Percentiles rank a stretch among this genome's conserved stretches.
These are phyloP conservation scores for Blastocladiella britannica DNA, from an alignment of 192 early-diverging fungal species.

Conservation along the genomic window DNA sequence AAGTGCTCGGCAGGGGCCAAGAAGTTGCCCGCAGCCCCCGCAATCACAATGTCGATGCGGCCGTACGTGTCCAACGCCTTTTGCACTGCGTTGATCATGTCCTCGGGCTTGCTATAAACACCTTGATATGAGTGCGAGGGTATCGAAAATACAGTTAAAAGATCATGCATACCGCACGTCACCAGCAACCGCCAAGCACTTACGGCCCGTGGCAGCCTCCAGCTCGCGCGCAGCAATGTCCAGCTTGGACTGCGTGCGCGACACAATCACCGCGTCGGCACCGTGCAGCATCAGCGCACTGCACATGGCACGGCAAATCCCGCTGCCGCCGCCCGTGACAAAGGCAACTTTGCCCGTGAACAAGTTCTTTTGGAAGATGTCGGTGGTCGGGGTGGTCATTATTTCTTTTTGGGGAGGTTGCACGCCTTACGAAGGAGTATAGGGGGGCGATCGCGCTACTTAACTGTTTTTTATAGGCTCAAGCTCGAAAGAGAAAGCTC, in stretches of 20 bases:
- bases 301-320: constrained; percentile 46
- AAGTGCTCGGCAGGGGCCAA: constrained; percentile 38
- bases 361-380: constrained; percentile 20
- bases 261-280: constrained; percentile 5
- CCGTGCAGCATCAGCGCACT: constrained; percentile 40
- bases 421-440: too few species aligned
- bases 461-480: too few species aligned
- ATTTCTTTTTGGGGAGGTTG: too few species aligned
- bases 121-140: too few species aligned
- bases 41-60: constrained; percentile 38
- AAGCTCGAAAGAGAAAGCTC: too few species aligned
- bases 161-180: neutral
- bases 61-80: constrained; percentile 38
- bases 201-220: constrained; percentile 24
- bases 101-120: constrained; percentile 29
- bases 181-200: constrained; percentile 5
- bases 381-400: constrained; percentile 6
- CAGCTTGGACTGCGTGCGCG: constrained; percentile 24
- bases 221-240: constrained; percentile 45
- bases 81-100: constrained; percentile 35
- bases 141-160: too few species aligned
- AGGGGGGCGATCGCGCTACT: too few species aligned
- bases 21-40: constrained; percentile 50
- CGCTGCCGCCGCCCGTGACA: constrained; percentile 37
- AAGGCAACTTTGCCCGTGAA: constrained; percentile 40